phyloP scores from a whole-genome alignment of 2,329 filamentous ascomycete genomes.

The Stemphylium vesicarium region DNA sequence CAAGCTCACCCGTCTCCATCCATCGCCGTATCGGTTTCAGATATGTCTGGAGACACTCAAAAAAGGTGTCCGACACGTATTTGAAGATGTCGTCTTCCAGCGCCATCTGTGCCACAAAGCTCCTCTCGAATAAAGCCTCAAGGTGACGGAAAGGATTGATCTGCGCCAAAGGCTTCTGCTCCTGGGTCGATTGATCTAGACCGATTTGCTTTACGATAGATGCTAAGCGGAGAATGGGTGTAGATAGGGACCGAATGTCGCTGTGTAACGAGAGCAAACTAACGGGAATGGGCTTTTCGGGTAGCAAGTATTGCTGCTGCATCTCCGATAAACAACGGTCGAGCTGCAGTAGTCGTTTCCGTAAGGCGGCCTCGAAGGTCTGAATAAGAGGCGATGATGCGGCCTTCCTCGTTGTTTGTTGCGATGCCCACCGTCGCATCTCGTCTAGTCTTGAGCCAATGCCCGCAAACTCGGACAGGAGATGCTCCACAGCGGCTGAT shows the following conservation, averaged over 20 bases:
- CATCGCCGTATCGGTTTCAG: slow-evolving; percentile 78
- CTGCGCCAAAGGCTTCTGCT: slow-evolving; percentile 55
- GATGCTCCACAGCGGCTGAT: slow-evolving; percentile 39
- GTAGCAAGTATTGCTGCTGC: slow-evolving; percentile 66
- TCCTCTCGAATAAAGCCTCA: slow-evolving; percentile 76
- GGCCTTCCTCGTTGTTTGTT: slow-evolving; percentile 23
- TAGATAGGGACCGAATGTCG: slow-evolving; percentile 61
- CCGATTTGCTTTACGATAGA: slow-evolving; percentile 58
- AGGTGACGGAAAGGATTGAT: slow-evolving; percentile 71
- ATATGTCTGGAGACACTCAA: slow-evolving; percentile 83
- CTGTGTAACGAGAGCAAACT: slow-evolving; percentile 70
- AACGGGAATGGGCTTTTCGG: slow-evolving; percentile 62
- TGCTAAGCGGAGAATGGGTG: slow-evolving; percentile 66
- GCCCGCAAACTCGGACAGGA: slow-evolving; percentile 54
- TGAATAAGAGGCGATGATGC: slow-evolving; percentile 61
- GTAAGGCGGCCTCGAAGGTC: slow-evolving; percentile 71
- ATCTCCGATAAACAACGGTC: slow-evolving; percentile 65
- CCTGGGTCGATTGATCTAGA: slow-evolving; percentile 33
- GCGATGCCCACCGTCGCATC: slow-evolving; percentile 57
- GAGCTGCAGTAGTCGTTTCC: slow-evolving; percentile 63
- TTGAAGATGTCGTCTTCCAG: slow-evolving; percentile 68
- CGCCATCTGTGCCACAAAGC: slow-evolving; percentile 71
- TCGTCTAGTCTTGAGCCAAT: slow-evolving; percentile 57
- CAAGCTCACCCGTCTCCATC: slow-evolving; percentile 81
- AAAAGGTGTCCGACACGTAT: slow-evolving; percentile 72